A percentile compares a stretch with the other conserved stretches of the same genome.
Evolutionary conservation across 192 early-diverging fungal genomes (phyloP).

Genomic region (Backusella tuberculispora): DNA sequence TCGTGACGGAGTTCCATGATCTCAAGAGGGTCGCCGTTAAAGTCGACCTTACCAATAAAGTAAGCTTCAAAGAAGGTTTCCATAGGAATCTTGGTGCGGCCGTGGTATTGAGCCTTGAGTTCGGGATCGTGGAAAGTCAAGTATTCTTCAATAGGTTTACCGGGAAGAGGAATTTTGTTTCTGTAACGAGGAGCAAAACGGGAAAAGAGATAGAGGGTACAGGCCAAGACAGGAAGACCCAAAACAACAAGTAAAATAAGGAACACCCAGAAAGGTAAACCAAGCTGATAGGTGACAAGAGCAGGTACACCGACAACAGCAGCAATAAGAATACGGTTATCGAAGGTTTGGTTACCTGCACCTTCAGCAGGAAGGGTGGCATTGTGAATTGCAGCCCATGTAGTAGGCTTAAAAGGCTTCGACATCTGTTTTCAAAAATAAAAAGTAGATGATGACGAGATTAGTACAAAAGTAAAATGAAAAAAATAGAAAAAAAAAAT

Average conservation of each 20-base stretch:
- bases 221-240: constrained; percentile 76
- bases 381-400: constrained; percentile 57
- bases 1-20: constrained; percentile 92
- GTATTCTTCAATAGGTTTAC: constrained; percentile 84
- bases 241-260: constrained; percentile 62
- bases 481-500: background rate
- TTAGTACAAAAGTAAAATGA: background rate
- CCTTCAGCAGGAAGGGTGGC: constrained; percentile 79
- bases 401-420: constrained; percentile 46
- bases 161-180: constrained; percentile 77
- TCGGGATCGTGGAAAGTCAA: constrained; percentile 84
- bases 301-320: constrained; percentile 69
- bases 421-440: constrained; percentile 15
- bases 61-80: constrained; percentile 97
- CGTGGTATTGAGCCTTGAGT: constrained; percentile 74
- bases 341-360: constrained; percentile 82
- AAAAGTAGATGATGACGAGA: constrained; percentile 9
- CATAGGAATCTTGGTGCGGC: constrained; percentile 92
- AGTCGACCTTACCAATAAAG: constrained; percentile 95
- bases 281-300: constrained; percentile 63
- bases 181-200: constrained; percentile 64
- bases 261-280: constrained; percentile 63
- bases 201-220: constrained; percentile 69
- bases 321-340: constrained; percentile 68
- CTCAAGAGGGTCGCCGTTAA: constrained; percentile 85